These are phyloP conservation scores for thale cress (Arabidopsis thaliana) DNA, from an alignment of 345 rosid species.

Conservation along the genomic window TAIR10.1 NC_003074.8:22376501-22377000, in stretches of 20 bases:
- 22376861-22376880: background rate
- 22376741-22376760: too few relatives aligned
- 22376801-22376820: too few relatives aligned
- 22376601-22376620: background rate
- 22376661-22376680: background rate
- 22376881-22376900: background rate
- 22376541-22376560: too few relatives aligned
- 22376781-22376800: too few relatives aligned
- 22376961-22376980: background rate
- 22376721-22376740: background rate
- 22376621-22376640: background rate
- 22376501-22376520: too few relatives aligned
- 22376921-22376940: constrained; percentile 7
- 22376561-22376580: too few relatives aligned
- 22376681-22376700: background rate
- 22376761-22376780: too few relatives aligned
- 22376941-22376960: constrained; percentile 25
- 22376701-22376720: background rate
- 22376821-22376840: too few relatives aligned
- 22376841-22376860: too few relatives aligned
- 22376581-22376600: too few relatives aligned
- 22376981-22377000: constrained; percentile 3
- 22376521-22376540: too few relatives aligned
- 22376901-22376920: background rate
- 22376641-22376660: background rate